These are phyloP conservation scores for Lachnellula cervina DNA, from an alignment of 2,329 filamentous ascomycete species.

Conservation along the genomic window DNA sequence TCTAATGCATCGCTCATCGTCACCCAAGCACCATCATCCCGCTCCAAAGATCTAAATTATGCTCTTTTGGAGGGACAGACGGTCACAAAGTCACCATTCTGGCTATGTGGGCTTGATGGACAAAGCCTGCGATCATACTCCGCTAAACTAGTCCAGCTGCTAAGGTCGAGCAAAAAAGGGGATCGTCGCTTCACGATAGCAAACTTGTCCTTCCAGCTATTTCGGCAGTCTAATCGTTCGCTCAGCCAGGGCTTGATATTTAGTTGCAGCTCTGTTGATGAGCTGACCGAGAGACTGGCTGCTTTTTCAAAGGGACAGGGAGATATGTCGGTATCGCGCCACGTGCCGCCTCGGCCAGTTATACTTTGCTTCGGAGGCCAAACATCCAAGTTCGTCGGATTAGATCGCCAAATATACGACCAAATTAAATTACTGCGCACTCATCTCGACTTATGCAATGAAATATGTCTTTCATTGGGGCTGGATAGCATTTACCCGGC, in stretches of 20 bases:
- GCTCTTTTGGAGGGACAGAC: not conserved
- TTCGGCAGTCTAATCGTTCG: slow-evolving; percentile 28
- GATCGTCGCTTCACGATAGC: slow-evolving; percentile 11
- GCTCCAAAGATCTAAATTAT: not conserved
- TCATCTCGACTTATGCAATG: not conserved
- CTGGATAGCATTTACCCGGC: slow-evolving; percentile 3
- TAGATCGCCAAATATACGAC: not conserved
- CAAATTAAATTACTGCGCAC: not conserved
- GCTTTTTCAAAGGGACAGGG: not conserved
- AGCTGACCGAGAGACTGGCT: slow-evolving; percentile 24
- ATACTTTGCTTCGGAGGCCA: slow-evolving; percentile 4
- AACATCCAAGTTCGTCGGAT: not conserved
- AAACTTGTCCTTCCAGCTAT: slow-evolving; percentile 33
- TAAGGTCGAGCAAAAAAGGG: slow-evolving; percentile 11
- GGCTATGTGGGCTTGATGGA: slow-evolving; percentile 20
- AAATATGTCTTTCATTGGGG: not conserved
- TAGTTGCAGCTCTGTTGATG: slow-evolving; percentile 23
- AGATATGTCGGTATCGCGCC: not conserved
- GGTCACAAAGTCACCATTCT: not conserved
- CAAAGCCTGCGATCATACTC: slow-evolving; percentile 19
- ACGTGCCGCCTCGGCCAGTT: not conserved
- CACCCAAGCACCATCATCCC: not conserved
- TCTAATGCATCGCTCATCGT: not conserved
- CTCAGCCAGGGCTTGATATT: slow-evolving; percentile 26
- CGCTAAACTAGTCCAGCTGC: slow-evolving; percentile 7